Evolutionary conservation across 305 asterid species (phyloP), one percentile per base, ranked within the genome.

Genomic region (Solanum hybrid): DNA sequence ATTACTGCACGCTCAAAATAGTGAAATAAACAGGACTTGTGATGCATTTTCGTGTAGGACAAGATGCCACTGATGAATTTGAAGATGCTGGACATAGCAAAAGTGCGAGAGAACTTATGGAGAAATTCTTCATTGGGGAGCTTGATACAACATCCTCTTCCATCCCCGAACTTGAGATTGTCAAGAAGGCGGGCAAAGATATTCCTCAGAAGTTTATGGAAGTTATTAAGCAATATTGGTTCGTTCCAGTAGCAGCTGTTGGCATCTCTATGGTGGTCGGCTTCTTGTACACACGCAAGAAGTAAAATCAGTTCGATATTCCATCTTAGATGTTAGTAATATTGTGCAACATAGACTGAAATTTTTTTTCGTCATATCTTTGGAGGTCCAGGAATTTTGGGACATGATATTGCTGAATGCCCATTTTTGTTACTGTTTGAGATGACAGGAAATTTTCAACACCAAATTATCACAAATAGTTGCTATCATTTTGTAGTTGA

Each of bases 71-170:
- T 1, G 98, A 97, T 8, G 98, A 96, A 84, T 97, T 96, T 72
- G 99, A 97, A 92, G 99, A 97, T 90, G 98, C 97, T 4, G 99
- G 99, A 78, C 99, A 97, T 60, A 94, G 99, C 95, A 94, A 94
- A 93, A 82, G 87, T 1, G 99, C 99, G 1, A 92, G 97, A 94
- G 98, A 95, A 78, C 94, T 91, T 10, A 93, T 97, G 99, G 96
- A 93, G 90, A 88, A 93, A 89, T 97, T 94, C 93, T 95, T 90
- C 95, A 93, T 96, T 14, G 99, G 99, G 88, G 99, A 97, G 91
- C 94, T 97, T 24, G 97, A 96, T 51, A 76, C 92, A 40, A 22
- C 91, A 78, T 77, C 95, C n/a, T 89, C 94, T 87, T 90, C 93
- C 66, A 94, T 95, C 89, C 97, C 97, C 0, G 91, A 94, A 92